Evolutionary conservation across 2,329 filamentous ascomycete species (phyloP), one percentile per base, ranked within the genome.

Genomic region (Colletotrichum karsti): DNA sequence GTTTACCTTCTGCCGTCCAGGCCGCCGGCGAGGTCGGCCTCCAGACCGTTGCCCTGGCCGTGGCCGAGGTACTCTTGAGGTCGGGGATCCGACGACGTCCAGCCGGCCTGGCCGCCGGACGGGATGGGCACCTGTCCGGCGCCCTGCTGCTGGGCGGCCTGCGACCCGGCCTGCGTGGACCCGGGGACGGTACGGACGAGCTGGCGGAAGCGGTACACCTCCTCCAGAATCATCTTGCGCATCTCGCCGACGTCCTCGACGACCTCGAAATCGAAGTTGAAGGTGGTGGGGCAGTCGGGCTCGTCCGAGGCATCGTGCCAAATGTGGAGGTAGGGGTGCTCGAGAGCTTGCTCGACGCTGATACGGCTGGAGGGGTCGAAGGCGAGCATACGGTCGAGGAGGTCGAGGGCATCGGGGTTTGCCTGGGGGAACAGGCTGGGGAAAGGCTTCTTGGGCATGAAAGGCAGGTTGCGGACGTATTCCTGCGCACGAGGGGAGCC

Each of bases 221-320:
- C 96, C n/a, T 95, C 92, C 67, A 98, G 85, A 72, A 99, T 99
- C 93, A 98, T 97, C 81, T 91, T 91, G 78, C 96, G 93, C 95
- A 99, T 98, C 74, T 98, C 93, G 22, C 86, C 88, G 20, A 99
- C 94, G 48, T 98, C 96, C 59, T 99, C 95, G 41, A 98, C 90
- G n/a, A 97, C 91, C 80, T 99, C 96, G 77, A 99, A 99, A 79
- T 95, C 92, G 84, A 99, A 99, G 85, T 99, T 95, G 82, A 99
- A 99, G 18, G 94, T 95, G 15, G 92, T 93, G 0, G 95, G 95
- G 84, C 95, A 98, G 72, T 91, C 89, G 20, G 96, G 96, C 84
- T 99, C 96, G 81, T 99, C 96, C 4, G 93, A 95, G 58, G 95
- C 93, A 75, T 99, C 96, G 84, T 99, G 96, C 96, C 96, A 98